Conservation (phyloP, 495 filamentous ascomycete genomes). For the Aspergillus baeticus region DNA sequence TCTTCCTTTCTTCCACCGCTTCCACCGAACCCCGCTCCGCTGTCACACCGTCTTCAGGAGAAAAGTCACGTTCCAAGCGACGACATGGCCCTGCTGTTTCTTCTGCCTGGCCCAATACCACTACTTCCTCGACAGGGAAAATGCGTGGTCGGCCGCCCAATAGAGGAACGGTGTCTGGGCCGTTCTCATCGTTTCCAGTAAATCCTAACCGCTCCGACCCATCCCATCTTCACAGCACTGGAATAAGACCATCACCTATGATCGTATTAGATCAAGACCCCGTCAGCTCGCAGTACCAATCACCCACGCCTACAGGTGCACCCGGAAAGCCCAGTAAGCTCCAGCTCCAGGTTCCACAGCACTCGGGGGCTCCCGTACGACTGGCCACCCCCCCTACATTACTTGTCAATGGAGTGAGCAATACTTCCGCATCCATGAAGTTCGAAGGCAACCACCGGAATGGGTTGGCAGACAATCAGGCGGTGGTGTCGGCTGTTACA, state of each 20-base stretch:
- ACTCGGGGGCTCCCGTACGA: conserved; percentile 69
- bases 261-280: conserved; percentile 29
- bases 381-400: conserved; percentile 75
- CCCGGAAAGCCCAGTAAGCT: conserved; percentile 49
- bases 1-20: conserved; percentile 45
- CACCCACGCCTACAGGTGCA: conserved; percentile 28
- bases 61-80: conserved; percentile 58
- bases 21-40: conserved; percentile 67
- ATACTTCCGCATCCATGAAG: conserved; percentile 26
- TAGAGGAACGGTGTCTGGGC: conserved; percentile 69
- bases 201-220: conserved; percentile 52
- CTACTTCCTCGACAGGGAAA: conserved; percentile 66
- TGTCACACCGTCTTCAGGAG: conserved; percentile 56
- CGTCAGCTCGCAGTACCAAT: conserved; percentile 26
- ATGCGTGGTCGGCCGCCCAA: conserved; percentile 82
- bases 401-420: conserved; percentile 63
- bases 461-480: conserved; percentile 23
- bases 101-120: conserved; percentile 84
- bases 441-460: conserved; percentile 23
- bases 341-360: conserved; percentile 78
- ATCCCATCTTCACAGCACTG: conserved; percentile 27
- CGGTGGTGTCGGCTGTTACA: conserved; percentile 17
- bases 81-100: conserved; percentile 94
- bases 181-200: conserved; percentile 84
- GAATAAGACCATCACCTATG: conserved; percentile 26